Evolutionary conservation across 1,284 basidiomycete species (phyloP), one percentile per base, ranked within the genome.

Genomic region (Schizophyllum commune): DNA sequence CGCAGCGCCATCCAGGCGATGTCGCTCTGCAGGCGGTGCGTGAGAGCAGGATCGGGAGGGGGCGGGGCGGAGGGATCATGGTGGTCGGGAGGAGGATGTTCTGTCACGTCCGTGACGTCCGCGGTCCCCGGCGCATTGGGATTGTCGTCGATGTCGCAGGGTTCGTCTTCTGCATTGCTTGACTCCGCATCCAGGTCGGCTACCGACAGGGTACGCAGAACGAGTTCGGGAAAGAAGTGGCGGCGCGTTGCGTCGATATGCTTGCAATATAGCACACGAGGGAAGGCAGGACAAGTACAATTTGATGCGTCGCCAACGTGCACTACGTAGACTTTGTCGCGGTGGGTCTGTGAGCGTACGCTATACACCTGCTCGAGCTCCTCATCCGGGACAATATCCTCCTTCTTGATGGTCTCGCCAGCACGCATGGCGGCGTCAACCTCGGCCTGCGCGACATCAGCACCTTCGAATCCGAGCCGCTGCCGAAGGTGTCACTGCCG

Each of bases 381-480:
- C 1, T 56, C n/a, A 19, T 60, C 34, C 20, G 19, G 21, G 22
- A 64, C 60, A 52, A 64, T 57, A 13, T 55, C 39, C 1, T 58
- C 33, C 34, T 21, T 19, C 17, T 55, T 21, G 39, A 61, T 60
- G 34, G 22, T 11, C 20, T 54, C 54, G 17, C 57, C 55, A 2
- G 39, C 51, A 13, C 59, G 19, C 3, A 47, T 20, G 57, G 39
- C 39, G 13, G 17, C 13, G 8, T 47, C 39, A 17, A 32, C 19
- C 11, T 56, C 52, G 55, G 60, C 57, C 53, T 52, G 55, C 52
- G 58, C 66, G 9, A 66, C 22, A 56, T 68, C 60, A 0, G 59
- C 53, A 0, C 68, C 68, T 13, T 69, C 65, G 52, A 68, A 65
- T 11, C 65, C 68, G 13, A 58, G 55, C 1, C 59, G 51, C 33